Conservation (phyloP, 2,329 filamentous ascomycete species). For the Alternaria conjuncta region DNA sequence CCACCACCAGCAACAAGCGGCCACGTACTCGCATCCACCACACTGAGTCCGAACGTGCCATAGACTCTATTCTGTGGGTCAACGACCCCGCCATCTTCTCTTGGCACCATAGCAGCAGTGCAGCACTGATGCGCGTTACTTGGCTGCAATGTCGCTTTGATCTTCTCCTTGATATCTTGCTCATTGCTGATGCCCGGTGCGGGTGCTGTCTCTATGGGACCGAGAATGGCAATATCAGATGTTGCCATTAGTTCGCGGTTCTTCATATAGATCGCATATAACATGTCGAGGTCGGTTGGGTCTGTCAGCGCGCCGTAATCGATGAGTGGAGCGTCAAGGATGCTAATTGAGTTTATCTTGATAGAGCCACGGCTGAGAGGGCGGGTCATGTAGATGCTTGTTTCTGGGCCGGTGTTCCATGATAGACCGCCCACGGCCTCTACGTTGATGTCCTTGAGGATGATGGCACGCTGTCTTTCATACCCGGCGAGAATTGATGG, state of each 20-base stretch:
- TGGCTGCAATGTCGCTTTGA: constrained; percentile 13
- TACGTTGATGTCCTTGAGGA: constrained; percentile 22
- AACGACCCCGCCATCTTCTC: constrained; percentile 27
- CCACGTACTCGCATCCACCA: constrained; percentile 35
- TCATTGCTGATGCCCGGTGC: constrained; percentile 18
- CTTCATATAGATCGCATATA: constrained; percentile 40
- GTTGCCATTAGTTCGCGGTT: constrained; percentile 42
- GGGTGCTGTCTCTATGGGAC: constrained; percentile 40
- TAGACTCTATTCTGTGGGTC: constrained; percentile 24
- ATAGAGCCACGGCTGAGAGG: constrained; percentile 47
- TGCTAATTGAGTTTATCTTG: constrained; percentile 36
- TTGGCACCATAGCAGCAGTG: constrained; percentile 29
- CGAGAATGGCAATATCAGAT: constrained; percentile 38
- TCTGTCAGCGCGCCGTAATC: constrained; percentile 39
- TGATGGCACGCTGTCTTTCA: constrained; percentile 30
- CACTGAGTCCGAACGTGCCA: constrained; percentile 25
- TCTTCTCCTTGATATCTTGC: constrained; percentile 8
- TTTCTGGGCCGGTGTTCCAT: constrained; percentile 27
- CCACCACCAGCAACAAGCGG: constrained; percentile 22
- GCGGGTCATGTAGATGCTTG: constrained; percentile 38
- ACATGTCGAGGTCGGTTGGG: constrained; percentile 39
- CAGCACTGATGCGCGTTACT: constrained; percentile 30
- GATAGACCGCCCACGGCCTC: constrained; percentile 32
- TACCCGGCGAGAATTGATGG: constrained; percentile 25
- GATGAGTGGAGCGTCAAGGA: constrained; percentile 30